Conservation (phyloP, 768 basidiomycete species). For the Tubosaeta brunneosetosa region DNA sequence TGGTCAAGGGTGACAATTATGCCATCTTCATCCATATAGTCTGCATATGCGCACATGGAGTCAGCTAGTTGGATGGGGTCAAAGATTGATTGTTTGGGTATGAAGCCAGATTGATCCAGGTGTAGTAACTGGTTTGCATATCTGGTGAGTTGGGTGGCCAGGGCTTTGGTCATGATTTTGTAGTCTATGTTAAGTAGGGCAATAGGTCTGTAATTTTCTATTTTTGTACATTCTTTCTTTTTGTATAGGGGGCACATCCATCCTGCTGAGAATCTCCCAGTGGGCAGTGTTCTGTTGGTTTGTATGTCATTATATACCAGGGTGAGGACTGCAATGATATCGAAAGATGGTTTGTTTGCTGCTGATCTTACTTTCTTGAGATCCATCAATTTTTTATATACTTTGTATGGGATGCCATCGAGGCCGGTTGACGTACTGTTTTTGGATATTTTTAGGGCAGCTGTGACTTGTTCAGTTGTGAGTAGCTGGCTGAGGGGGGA, state of each 20-base stretch:
- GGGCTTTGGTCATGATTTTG: slow-evolving; percentile 28
- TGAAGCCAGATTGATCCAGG: slow-evolving; percentile 36
- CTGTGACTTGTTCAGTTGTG: too few species aligned
- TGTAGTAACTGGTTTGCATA: slow-evolving; percentile 22
- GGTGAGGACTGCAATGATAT: background rate
- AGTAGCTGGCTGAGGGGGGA: too few species aligned
- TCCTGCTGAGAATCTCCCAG: slow-evolving; percentile 27
- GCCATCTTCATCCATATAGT: slow-evolving; percentile 12
- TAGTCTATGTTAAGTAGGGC: slow-evolving; percentile 33
- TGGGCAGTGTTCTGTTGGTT: slow-evolving; percentile 14
- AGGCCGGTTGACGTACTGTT: too few species aligned
- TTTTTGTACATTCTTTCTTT: slow-evolving; percentile 30
- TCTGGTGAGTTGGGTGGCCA: slow-evolving; percentile 19
- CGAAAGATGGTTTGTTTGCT: slow-evolving; percentile 1
- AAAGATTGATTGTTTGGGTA: slow-evolving; percentile 27
- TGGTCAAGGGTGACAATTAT: slow-evolving; percentile 16
- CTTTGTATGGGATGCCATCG: too few species aligned
- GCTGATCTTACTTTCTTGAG: too few species aligned
- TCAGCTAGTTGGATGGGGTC: slow-evolving; percentile 30
- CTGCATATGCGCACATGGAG: slow-evolving; percentile 14
- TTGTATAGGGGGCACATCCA: slow-evolving; percentile 40
- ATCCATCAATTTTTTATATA: too few species aligned
- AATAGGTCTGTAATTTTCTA: slow-evolving; percentile 36
- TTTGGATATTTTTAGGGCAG: too few species aligned
- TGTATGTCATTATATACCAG: slow-evolving; percentile 25